Conservation (phyloP, 2,329 filamentous ascomycete species). For the Fonsecaea monophora region DNA sequence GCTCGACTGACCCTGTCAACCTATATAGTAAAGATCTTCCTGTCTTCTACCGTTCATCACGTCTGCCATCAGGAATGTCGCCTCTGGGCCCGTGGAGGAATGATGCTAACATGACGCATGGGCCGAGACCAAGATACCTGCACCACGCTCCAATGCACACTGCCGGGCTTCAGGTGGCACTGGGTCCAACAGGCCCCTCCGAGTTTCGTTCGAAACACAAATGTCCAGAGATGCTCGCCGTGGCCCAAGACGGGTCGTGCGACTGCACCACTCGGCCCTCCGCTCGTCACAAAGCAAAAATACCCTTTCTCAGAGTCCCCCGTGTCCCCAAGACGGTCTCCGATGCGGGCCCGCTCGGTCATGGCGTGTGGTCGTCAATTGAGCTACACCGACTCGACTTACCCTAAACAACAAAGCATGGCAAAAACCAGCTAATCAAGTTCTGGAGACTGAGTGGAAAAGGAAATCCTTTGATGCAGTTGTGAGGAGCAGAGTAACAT, state of each 20-base stretch:
- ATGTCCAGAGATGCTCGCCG: slow-evolving; percentile 1
- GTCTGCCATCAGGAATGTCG: background rate
- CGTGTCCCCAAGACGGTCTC: background rate
- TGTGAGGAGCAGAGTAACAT: background rate
- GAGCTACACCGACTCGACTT: background rate
- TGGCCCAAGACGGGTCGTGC: background rate
- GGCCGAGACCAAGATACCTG: background rate
- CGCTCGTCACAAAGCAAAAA: slow-evolving; percentile 1
- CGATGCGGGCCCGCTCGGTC: slow-evolving; percentile 2
- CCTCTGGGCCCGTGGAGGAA: background rate
- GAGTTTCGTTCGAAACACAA: background rate
- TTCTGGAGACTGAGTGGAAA: background rate
- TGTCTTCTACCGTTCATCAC: background rate
- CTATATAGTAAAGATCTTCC: slow-evolving; percentile 2
- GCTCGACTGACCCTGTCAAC: background rate
- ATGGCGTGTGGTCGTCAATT: background rate
- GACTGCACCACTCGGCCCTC: background rate
- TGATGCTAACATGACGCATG: background rate
- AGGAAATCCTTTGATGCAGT: background rate
- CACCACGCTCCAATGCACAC: background rate
- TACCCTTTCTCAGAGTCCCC: background rate
- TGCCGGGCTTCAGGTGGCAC: background rate
- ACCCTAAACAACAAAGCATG: background rate
- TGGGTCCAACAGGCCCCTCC: background rate
- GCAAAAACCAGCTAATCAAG: background rate